These are phyloP conservation scores for Geum urbanum DNA, from an alignment of 306 rosid species.

Conservation along the genomic window DNA sequence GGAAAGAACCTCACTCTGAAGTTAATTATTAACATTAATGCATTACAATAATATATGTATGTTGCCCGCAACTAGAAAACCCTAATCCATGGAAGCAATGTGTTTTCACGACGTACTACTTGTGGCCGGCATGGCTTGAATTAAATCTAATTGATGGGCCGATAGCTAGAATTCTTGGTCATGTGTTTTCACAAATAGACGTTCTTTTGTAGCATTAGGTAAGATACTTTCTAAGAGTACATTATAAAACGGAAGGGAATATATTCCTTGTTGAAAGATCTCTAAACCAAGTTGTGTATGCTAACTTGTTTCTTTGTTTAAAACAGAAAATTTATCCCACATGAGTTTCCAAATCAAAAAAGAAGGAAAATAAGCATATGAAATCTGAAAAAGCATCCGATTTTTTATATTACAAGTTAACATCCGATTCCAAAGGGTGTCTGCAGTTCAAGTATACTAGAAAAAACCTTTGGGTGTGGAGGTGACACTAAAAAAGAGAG, in stretches of 20 bases:
- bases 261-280: constrained; percentile 5
- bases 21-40: too few relatives aligned
- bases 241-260: neutral
- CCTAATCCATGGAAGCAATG: too few relatives aligned
- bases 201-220: neutral
- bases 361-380: neutral
- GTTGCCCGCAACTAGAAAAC: too few relatives aligned
- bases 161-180: too few relatives aligned
- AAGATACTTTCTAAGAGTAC: neutral
- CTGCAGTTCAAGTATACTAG: neutral
- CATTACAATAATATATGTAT: too few relatives aligned
- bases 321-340: neutral
- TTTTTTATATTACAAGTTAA: neutral
- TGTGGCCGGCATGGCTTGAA: too few relatives aligned
- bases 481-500: too few relatives aligned
- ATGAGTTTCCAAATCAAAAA: constrained; percentile 9
- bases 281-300: constrained; percentile 1
- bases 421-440: constrained; percentile 9
- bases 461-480: too few relatives aligned
- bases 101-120: too few relatives aligned
- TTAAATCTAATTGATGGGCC: too few relatives aligned
- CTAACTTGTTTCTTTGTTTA: constrained; percentile 5
- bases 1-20: too few relatives aligned
- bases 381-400: neutral
- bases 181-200: neutral